Evolutionary conservation across 2,329 filamentous ascomycete genomes (phyloP), one percentile per base, ranked within the genome.

Genomic region (Graphium sp.): DNA sequence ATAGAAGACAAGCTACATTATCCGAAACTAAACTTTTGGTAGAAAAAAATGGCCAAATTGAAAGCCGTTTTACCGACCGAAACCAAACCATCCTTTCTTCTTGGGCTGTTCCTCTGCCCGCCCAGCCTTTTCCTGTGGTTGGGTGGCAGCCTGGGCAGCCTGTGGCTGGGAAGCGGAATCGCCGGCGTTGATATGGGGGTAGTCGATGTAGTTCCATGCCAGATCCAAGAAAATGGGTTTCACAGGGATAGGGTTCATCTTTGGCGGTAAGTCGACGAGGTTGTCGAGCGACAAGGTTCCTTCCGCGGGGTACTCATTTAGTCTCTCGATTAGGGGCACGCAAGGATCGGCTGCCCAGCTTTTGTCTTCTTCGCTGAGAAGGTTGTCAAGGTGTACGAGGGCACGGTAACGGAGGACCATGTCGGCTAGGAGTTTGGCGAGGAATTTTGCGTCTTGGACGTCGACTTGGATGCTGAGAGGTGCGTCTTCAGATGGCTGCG

Each of bases 151-250:
- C 18, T 39, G 37, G 15, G 39, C 36, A 6, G 37, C 39, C 5
- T 33, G 19, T 16, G 33, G 4, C 29, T 20, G 5, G 29, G 22
- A 7, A 41, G 39, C 15, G 35, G 37, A 5, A 35, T 38, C 31
- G 39, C 42, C 6, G 47, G 45, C 18, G 50, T 39, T n/a, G 40
- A 71, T 71, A 19, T 73, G 74, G 1, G 85, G 84, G 46, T 98
- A 98, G 27, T 83, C 73, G 36, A 98, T 85, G 48, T 94, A 95
- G 48, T 95, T 95, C 80, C 83, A 98, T 7, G 89, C 89, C 6
- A 93, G 77, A 46, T 98, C 89, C 34, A 95, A 70, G 61, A 95
- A 95, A 19, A 95, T 63, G 17, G 89, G 89, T 58, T 98, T 98
- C 29, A 93, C 77, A 0, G 89, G 84, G 22, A 95, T 72, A 2